Evolutionary conservation across 2,329 filamentous ascomycete species (phyloP), one percentile per base, ranked within the genome.

Genomic region (Corniculantispora saksenae): DNA sequence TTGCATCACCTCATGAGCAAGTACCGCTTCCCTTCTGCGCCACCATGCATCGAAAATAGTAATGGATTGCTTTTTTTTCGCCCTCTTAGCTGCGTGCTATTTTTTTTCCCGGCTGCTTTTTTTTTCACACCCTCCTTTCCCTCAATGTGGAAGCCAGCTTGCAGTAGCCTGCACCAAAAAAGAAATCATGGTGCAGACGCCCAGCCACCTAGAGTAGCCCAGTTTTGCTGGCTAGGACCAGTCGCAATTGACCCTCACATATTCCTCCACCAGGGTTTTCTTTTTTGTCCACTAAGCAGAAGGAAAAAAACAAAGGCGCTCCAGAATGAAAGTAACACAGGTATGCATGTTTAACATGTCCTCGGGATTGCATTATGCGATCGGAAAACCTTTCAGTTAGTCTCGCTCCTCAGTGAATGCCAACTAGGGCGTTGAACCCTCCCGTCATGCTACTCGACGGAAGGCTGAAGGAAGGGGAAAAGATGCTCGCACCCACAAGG

Each of bases 351-450:
- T 25, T 55, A 10, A 23, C 15, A 35, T 21, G 12, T 17, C 29
- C n/a, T 21, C 15, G 5, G 51, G 51, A 55, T 55, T 55, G 51
- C 51, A 55, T 55, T 32, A 55, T 55, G 51, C 51, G 27, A 55
- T 55, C 51, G 51, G 19, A 55, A 55, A 55, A 10, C 12, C 27
- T 56, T 27, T 56, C 51, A 23, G 29, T 8, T 6, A n/a, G 17
- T 13, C 38, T 43, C 38, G 19, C n/a, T 48, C 13, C 17, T 12
- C 45, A 48, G 21, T 48, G 19, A n/a, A 32, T 32, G 10, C 32
- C 5, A 6, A 32, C 32, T 10, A 6, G 32, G 32, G 32, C 10
- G 32, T 32, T n/a, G 10, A 32, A 10, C 32, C 32, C 32, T 32
- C n/a, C n/a, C n/a, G n/a, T n/a, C 6, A 32, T 6, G 32, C 32